Conservation (phyloP, 352 stramenopile species). For the Phytophthora palmivora region DNA sequence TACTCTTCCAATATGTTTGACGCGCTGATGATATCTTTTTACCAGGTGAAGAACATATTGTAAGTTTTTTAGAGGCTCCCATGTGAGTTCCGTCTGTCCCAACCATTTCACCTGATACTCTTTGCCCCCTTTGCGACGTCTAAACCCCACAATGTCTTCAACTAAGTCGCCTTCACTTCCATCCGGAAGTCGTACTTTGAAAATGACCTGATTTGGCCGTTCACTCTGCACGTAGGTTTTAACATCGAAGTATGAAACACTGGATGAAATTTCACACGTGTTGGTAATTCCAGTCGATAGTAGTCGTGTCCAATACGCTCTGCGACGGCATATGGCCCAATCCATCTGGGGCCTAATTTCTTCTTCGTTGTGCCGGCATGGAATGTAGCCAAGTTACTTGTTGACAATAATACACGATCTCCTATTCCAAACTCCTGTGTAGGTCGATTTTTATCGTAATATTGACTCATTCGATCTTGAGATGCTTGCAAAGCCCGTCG, state of each 20-base stretch:
- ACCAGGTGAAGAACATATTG: not conserved
- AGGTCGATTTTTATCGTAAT: not conserved
- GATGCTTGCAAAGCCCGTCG: not conserved
- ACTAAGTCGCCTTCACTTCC: constrained; percentile 10
- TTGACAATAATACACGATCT: not conserved
- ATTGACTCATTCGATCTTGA: not conserved
- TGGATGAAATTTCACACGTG: constrained; percentile 1
- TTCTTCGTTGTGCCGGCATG: not conserved
- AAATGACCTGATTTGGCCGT: constrained; percentile 7
- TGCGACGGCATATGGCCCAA: not conserved
- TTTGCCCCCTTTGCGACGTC: not conserved
- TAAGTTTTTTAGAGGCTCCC: not conserved
- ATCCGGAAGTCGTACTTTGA: constrained; percentile 3
- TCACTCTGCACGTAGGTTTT: too few species aligned
- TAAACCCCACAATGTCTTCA: constrained; percentile 3
- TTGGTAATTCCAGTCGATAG: constrained; percentile 1
- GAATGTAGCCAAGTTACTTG: not conserved
- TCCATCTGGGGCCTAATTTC: constrained; percentile 53
- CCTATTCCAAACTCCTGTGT: not conserved
- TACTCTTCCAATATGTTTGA: too few species aligned
- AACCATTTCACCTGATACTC: not conserved
- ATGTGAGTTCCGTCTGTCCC: not conserved
- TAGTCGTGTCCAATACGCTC: not conserved
- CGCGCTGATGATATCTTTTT: not conserved
- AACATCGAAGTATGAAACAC: constrained; percentile 1